Evolutionary conservation across 2,329 filamentous ascomycete genomes (phyloP).

Genomic region (Aspergillus tamarii): DNA sequence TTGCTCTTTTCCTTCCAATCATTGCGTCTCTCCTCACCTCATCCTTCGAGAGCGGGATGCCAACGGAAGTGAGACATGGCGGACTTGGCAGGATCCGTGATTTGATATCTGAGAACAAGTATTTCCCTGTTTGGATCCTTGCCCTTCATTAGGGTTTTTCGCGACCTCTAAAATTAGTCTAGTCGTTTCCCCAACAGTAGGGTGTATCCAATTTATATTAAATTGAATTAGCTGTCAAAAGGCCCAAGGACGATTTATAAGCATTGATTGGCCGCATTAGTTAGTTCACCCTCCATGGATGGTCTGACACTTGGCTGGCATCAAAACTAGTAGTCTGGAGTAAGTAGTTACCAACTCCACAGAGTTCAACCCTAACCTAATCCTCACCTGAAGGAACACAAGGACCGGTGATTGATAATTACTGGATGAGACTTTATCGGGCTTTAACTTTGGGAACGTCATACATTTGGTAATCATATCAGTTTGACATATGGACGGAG

Average conservation of each 20-base stretch:
- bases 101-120: neutral
- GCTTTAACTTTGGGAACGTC: neutral
- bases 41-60: neutral
- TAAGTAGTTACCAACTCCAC: neutral
- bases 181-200: too few relatives aligned
- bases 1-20: neutral
- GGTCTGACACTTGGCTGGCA: neutral
- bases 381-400: neutral
- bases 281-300: neutral
- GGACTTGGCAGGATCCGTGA: constrained; percentile 1
- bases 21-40: neutral
- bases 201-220: neutral
- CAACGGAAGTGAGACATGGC: neutral
- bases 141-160: neutral
- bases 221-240: neutral
- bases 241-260: neutral
- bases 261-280: neutral
- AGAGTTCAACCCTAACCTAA: neutral
- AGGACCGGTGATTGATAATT: neutral
- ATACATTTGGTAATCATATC: neutral
- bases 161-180: neutral
- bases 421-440: neutral
- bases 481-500: neutral
- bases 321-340: neutral
- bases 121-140: neutral